Base-by-base conservation (phyloP, 441 rosid genomes). In the Manihot esculenta region DNA sequence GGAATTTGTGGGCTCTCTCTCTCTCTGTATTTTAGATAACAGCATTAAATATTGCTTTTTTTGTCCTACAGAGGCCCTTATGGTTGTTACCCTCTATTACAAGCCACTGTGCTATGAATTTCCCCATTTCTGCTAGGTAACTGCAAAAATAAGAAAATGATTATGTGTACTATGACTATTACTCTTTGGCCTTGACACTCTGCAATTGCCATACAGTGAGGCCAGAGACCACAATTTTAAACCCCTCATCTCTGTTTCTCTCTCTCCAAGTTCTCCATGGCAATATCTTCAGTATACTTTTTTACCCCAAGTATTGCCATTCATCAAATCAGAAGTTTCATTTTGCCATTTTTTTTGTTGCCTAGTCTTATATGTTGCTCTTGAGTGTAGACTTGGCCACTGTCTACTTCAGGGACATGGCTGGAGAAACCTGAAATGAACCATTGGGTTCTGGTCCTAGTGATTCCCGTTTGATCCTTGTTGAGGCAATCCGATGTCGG, bases 1-100 rank as follows among this genome's bases (percentile, higher is more conserved):
- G 87, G 95, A 92, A 85, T 35, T 70, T 50, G 41, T n/a, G n/a
- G n/a, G n/a, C 14, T 24, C 14, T 47, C 12, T 27, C 48, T 60
- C 13, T 56, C 17, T 56, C 2, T 9, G 44, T 18, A 24, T 66
- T 66, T 35, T n/a, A 33, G 21, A 53, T 11, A 48, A 66, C 21
- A 41, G 1, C 38, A 3, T 3, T 7, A 4, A 33, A 33, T 38
- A 44, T 44, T 44, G 33, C 10, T 23, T 21, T 45, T 45, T 45
- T 64, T 24, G 54, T 20, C 17, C 0, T 26, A 9, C 42, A 21
- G 2, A 24, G 38, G 3, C 38, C 38, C 38, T 33, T 33, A 1
- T 3, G 15, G 35, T 11, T 18, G 10, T 64, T 30, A 45, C 17
- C 45, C 10, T 30, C 56, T 51, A 8, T 11, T 24, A 20, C 23